Base-by-base conservation (phyloP, 306 rosid genomes). In the Vicia faba region DNA sequence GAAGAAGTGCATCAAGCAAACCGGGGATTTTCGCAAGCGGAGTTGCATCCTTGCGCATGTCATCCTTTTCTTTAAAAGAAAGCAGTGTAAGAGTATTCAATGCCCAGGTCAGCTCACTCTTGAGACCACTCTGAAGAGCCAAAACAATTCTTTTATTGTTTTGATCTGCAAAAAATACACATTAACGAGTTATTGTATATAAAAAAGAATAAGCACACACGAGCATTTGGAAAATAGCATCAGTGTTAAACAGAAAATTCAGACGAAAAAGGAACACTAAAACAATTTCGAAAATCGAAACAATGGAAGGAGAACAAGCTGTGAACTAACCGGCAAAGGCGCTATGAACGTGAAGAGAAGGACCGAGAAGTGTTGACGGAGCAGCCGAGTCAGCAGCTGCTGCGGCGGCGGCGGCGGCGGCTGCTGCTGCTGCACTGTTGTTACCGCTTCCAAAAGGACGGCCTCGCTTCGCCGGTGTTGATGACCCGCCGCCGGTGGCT, bases 81-180 rank as follows among this genome's bases (percentile, higher is more conserved):
- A 95, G 97, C 10, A 90, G 44, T 3, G 95, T 88, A 59, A 95
- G 96, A 44, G 96, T 85, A 62, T 95, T 95, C 78, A 95, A 73
- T 1, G 99, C 99, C 99, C 99, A 95, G 16, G 85, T 86, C 65
- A 93, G 82, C 87, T 93, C 99, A 78, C 96, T 93, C 88, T 93
- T 93, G 28, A 93, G 73, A 68, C 99, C 97, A 78, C 99, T 93
- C 75, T 93, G 99, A 64, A 93, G 89, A 33, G 99, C 97, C 71
- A 88, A 72, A 64, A 95, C 97, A 67, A 95, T 84, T 77, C 97
- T 90, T 75, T 88, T 95, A 74, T 86, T 86, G 90, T 88, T 95
- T 83, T 90, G 97, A 76, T 86, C 99, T 95, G 80, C 19, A 78
- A 79, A 13, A 26, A 20, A 1, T 20, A 20, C 23, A 20, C 23